These are phyloP conservation scores for bread wheat (Triticum aestivum) DNA, from an alignment of 176 grass and related monocot genomes.

Conservation along the genomic window DNA sequence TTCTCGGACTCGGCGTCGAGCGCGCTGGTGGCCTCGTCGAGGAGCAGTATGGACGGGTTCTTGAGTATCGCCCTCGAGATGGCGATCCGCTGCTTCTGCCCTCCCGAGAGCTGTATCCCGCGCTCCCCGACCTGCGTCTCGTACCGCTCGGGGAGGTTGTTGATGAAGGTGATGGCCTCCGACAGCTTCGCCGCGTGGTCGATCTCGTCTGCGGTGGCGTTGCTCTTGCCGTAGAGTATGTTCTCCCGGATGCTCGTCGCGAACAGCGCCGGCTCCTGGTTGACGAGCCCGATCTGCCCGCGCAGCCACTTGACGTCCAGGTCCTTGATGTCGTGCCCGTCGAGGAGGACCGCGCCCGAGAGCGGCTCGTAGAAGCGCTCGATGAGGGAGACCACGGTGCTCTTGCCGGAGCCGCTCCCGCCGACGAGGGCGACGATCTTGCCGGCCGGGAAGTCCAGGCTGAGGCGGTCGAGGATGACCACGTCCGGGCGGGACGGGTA, in stretches of 20 bases:
- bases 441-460: constrained; percentile 73
- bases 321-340: constrained; percentile 63
- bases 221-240: constrained; percentile 90
- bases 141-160: constrained; percentile 78
- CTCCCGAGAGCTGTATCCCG: constrained; percentile 88
- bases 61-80: constrained; percentile 90
- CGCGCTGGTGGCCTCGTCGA: constrained; percentile 91
- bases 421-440: constrained; percentile 89
- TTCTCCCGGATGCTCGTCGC: constrained; percentile 96
- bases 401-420: constrained; percentile 92
- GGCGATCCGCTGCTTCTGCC: constrained; percentile 95
- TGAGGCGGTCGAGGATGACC: constrained; percentile 65
- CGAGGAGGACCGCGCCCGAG: constrained; percentile 56
- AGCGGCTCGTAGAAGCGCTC: constrained; percentile 97
- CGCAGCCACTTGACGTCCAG: constrained; percentile 94
- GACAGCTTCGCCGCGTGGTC: constrained; percentile 83
- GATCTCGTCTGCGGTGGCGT: constrained; percentile 68
- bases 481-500: constrained; percentile 88
- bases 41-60: constrained; percentile 90
- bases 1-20: constrained; percentile 94
- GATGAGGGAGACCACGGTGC: constrained; percentile 87
- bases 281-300: constrained; percentile 85
- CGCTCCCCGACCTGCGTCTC: constrained; percentile 96
- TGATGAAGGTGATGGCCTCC: constrained; percentile 84
- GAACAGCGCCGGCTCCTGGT: constrained; percentile 95